phyloP scores from a whole-genome alignment of 306 rosid genomes.

The Hippophae rhamnoides region DNA sequence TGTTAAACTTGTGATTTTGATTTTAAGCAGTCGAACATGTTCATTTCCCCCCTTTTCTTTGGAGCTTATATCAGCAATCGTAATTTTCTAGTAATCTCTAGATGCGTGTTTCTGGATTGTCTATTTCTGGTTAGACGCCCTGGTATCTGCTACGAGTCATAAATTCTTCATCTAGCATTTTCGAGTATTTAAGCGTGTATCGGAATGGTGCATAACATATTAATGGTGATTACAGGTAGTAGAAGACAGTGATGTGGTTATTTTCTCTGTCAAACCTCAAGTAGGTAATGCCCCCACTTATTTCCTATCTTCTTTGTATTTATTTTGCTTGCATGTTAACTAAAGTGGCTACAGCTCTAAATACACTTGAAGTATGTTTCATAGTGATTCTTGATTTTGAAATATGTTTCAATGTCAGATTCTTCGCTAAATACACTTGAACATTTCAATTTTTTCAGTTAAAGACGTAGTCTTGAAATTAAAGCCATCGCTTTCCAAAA shows the following conservation, averaged over 20 bases:
- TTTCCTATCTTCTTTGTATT: no score
- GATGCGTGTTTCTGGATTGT: no score
- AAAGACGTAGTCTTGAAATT: constrained; percentile 50
- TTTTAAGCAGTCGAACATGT: not conserved
- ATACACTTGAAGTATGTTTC: no score
- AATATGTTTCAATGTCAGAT: not conserved
- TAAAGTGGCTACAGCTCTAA: constrained; percentile 29
- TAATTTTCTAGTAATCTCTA: no score
- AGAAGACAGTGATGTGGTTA: constrained; percentile 62
- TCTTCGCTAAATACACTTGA: not conserved
- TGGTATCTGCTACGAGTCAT: no score
- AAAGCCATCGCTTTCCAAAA: constrained; percentile 51
- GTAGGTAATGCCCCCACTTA: not conserved
- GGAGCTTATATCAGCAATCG: no score
- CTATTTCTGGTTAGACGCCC: not conserved
- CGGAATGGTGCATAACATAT: not conserved
- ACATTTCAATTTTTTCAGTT: constrained; percentile 39
- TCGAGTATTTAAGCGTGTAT: not conserved
- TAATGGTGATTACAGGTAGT: constrained; percentile 43
- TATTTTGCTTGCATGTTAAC: no score
- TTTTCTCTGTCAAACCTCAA: constrained; percentile 92
- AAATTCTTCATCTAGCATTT: not conserved
- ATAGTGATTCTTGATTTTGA: not conserved
- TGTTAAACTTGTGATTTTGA: not conserved
- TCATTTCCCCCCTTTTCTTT: no score